Base-by-base conservation (phyloP, 768 basidiomycete species). In the Phylloporus scabripes region DNA sequence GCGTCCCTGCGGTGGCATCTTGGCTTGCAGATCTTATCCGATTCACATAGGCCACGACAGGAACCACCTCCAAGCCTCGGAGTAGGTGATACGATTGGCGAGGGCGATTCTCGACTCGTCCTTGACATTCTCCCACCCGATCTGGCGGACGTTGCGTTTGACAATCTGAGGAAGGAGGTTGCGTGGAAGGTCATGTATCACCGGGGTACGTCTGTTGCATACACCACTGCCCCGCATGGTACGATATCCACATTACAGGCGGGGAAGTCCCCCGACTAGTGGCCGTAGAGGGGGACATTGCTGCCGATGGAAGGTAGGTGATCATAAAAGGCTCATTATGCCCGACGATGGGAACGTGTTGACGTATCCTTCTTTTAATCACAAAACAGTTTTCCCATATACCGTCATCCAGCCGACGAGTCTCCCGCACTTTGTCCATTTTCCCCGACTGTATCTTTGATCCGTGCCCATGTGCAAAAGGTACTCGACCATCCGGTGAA, bases 401-500 rank as follows among this genome's bases (percentile, higher is more conserved):
- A 91, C 64, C 81, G 89, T 29, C 87, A 90, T 62, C 89, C 89
- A 12, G 79, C 87, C 3, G 88, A 92, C 61, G 78, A 83, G 56
- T 85, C 85, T 0, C 88, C 88, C 23, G 75, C 79, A 2, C 73
- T 89, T 24, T 65, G 68, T 11, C 75, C 78, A 1, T 90, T 88
- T 69, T 80, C 85, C 4, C 77, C 80, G 0, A 87, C 83, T 0
- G 84, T 91, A 20, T 70, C 77, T 1, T 60, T 68, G 20, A 89
- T 92, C 53, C 82, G 81, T 5, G 68, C 75, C 29, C 74, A 78
- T 45, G 84, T 87, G 23, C 78, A 89, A 57, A 66, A 70, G 46
- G 73, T 74, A 7, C 63, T 83, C 10, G 57, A 70, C 21, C 86
- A 87, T 49, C 83, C 82, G 1, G 79, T 91, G 5, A 92, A 92